These are phyloP conservation scores for Nigrograna mackinnonii DNA, from an alignment of 2,329 filamentous ascomycete species.

Conservation along the genomic window DNA sequence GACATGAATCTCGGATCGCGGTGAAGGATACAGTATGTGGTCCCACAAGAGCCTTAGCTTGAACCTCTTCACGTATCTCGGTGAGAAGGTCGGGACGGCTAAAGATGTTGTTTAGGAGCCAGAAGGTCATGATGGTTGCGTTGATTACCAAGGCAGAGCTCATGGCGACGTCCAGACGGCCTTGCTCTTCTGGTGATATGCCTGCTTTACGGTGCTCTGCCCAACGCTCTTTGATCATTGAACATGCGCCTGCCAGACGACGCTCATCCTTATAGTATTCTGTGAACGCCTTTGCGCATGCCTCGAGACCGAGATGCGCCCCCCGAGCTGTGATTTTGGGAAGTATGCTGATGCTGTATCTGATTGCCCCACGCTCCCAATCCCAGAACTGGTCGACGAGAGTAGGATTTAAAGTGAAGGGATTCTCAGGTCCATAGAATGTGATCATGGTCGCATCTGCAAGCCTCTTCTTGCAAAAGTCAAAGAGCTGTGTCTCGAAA, in stretches of 20 bases:
- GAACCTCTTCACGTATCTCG: slow-evolving; percentile 47
- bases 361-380: slow-evolving; percentile 41
- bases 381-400: slow-evolving; percentile 48
- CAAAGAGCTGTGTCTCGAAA: slow-evolving; percentile 42
- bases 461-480: slow-evolving; percentile 27
- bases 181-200: slow-evolving; percentile 17
- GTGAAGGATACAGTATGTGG: slow-evolving; percentile 40
- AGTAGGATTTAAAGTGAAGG: slow-evolving; percentile 38
- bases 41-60: slow-evolving; percentile 17
- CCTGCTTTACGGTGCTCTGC: slow-evolving; percentile 18
- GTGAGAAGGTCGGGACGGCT: slow-evolving; percentile 42
- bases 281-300: slow-evolving; percentile 24
- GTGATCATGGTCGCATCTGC: slow-evolving; percentile 43
- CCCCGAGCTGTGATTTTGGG: slow-evolving; percentile 43
- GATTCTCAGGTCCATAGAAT: slow-evolving; percentile 51
- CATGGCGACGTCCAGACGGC: slow-evolving; percentile 26
- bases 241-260: slow-evolving; percentile 19
- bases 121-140: slow-evolving; percentile 49
- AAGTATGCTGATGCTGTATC: slow-evolving; percentile 32
- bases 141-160: slow-evolving; percentile 46
- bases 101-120: slow-evolving; percentile 50
- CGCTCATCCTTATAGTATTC: slow-evolving; percentile 28
- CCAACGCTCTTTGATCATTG: slow-evolving; percentile 26
- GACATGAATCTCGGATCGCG: slow-evolving; percentile 43
- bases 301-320: slow-evolving; percentile 41